Conservation (phyloP, 371 early-diverging fungal species). For the Blakeslea trispora region DNA sequence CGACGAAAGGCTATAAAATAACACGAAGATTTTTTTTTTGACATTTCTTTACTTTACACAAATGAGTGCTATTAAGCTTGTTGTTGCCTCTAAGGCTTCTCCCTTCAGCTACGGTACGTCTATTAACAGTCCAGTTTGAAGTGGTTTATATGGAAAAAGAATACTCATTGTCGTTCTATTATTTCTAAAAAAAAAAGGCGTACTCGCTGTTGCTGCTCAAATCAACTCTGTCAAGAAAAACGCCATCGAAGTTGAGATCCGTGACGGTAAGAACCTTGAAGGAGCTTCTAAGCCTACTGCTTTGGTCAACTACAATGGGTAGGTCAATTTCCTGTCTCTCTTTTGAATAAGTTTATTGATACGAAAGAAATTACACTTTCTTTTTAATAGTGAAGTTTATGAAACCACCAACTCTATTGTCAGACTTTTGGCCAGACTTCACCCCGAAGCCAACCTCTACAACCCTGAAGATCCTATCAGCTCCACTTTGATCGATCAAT, state of each 20-base stretch:
- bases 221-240: conserved; percentile 44
- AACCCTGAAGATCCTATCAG: conserved; percentile 41
- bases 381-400: conserved; percentile 37
- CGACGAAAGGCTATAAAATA: not conserved
- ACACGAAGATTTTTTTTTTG: conserved; percentile 4
- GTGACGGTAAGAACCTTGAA: conserved; percentile 44
- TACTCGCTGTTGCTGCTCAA: conserved; percentile 41
- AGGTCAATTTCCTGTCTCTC: conserved; percentile 2
- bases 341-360: too few relatives aligned
- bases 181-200: conserved; percentile 21
- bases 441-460: conserved; percentile 45
- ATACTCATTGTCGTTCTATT: not conserved
- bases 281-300: conserved; percentile 39
- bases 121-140: too few relatives aligned
- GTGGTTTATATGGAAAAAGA: too few relatives aligned
- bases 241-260: conserved; percentile 40
- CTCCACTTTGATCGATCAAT: conserved; percentile 60
- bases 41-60: not conserved
- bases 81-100: conserved; percentile 47
- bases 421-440: conserved; percentile 41
- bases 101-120: conserved; percentile 40
- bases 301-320: conserved; percentile 44
- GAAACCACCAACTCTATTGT: conserved; percentile 47
- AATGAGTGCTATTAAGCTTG: conserved; percentile 32
- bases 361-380: too few relatives aligned